These are phyloP conservation scores for Syzygium malaccense DNA, from an alignment of 441 rosid genomes.

Conservation along the genomic window DNA sequence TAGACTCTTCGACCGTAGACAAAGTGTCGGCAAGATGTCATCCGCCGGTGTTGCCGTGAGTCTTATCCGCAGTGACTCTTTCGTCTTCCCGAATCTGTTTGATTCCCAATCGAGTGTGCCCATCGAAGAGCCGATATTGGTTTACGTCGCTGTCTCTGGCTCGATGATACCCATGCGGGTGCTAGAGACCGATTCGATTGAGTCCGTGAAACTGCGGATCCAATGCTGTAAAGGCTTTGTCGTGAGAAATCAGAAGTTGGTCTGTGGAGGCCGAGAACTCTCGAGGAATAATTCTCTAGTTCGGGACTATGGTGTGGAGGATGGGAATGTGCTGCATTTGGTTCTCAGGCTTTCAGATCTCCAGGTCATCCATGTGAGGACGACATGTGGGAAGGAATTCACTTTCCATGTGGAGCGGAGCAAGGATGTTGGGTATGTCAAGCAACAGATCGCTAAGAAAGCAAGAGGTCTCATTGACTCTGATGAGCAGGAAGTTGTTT, in stretches of 20 bases:
- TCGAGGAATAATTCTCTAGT: conserved; percentile 62
- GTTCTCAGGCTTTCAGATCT: conserved; percentile 73
- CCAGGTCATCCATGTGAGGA: conserved; percentile 61
- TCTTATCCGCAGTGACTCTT: conserved; percentile 30
- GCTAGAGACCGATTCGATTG: conserved; percentile 53
- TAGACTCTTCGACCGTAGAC: not conserved
- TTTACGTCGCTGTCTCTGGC: conserved; percentile 34
- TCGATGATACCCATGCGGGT: conserved; percentile 50
- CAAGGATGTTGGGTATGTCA: conserved; percentile 67
- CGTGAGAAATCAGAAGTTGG: conserved; percentile 65
- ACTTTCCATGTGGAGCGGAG: conserved; percentile 57
- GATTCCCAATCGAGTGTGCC: conserved; percentile 8
- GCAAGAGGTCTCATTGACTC: conserved; percentile 37
- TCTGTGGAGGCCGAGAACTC: conserved; percentile 68
- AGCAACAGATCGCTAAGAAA: conserved; percentile 56
- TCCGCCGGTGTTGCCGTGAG: conserved; percentile 45
- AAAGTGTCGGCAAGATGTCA: conserved; percentile 24
- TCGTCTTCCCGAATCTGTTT: conserved; percentile 16
- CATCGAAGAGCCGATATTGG: conserved; percentile 43
- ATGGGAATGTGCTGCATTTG: conserved; percentile 74
- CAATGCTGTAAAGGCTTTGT: conserved; percentile 67
- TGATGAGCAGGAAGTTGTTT: conserved; percentile 59
- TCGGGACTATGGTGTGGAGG: conserved; percentile 64
- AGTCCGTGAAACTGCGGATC: conserved; percentile 61
- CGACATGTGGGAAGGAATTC: conserved; percentile 47